A percentile compares a stretch with the other conserved stretches of the same genome.
Conservation (phyloP, 164 flowering plant genomes). For the Berberis vulgaris region DNA sequence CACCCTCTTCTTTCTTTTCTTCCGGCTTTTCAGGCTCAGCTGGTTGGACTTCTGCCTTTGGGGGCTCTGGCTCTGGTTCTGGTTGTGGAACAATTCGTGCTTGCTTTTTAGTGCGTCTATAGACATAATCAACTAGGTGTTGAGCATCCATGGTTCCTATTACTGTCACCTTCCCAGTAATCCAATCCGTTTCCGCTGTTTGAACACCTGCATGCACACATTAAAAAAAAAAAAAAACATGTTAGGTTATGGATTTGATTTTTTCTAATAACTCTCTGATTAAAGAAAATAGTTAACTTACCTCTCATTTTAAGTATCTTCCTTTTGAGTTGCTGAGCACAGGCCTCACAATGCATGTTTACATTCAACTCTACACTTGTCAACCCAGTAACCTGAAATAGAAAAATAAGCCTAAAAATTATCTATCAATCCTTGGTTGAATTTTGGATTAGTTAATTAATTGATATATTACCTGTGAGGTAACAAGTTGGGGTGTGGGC, state of each 20-base stretch:
- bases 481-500: slow-evolving; percentile 53
- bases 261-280: too few relatives aligned
- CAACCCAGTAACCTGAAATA: slow-evolving; percentile 50
- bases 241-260: too few relatives aligned
- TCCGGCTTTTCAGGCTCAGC: slow-evolving; percentile 20
- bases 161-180: slow-evolving; percentile 63
- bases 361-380: slow-evolving; percentile 68
- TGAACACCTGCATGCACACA: slow-evolving; percentile 50
- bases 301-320: slow-evolving; percentile 96
- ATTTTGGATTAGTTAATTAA: neutral
- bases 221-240: neutral
- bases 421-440: neutral
- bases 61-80: slow-evolving; percentile 33
- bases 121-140: slow-evolving; percentile 72
- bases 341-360: slow-evolving; percentile 94
- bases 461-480: slow-evolving; percentile 44
- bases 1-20: slow-evolving; percentile 30
- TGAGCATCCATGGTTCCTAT: slow-evolving; percentile 87
- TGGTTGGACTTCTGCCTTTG: slow-evolving; percentile 14
- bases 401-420: neutral
- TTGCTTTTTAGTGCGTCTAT: slow-evolving; percentile 69
- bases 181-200: slow-evolving; percentile 57
- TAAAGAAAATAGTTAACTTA: slow-evolving; percentile 8
- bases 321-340: slow-evolving; percentile 78
- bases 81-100: slow-evolving; percentile 74